These are phyloP conservation scores for Flueggea neowawraea DNA, from an alignment of 441 rosid genomes.

Conservation along the genomic window DNA sequence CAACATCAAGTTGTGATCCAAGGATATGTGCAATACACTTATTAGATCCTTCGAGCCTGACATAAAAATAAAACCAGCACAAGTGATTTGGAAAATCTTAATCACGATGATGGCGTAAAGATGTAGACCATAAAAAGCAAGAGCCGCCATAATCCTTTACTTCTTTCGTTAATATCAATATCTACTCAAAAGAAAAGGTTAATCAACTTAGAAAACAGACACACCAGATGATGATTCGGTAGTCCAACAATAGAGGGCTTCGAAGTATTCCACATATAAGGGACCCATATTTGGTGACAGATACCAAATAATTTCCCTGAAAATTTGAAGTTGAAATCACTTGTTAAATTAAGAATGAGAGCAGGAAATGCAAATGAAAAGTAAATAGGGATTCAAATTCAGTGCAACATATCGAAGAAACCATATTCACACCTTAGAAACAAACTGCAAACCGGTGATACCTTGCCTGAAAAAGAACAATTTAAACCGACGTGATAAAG, in stretches of 20 bases:
- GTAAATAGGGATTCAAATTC: slow-evolving; percentile 3
- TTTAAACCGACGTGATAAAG: neutral
- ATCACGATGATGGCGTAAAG: too few relatives aligned
- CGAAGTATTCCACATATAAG: slow-evolving; percentile 85
- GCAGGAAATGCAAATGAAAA: neutral
- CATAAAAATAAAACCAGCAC: slow-evolving; percentile 6
- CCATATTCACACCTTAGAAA: slow-evolving; percentile 50
- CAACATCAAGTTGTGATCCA: slow-evolving; percentile 55
- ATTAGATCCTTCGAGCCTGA: slow-evolving; percentile 51
- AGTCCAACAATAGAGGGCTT: slow-evolving; percentile 61
- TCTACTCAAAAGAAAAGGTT: too few relatives aligned
- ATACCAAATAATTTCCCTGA: slow-evolving; percentile 82
- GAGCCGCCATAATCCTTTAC: too few relatives aligned
- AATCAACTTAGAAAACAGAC: slow-evolving; percentile 13
- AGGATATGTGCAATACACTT: slow-evolving; percentile 65
- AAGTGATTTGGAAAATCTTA: too few relatives aligned
- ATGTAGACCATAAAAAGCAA: too few relatives aligned
- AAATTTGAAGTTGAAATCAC: slow-evolving; percentile 5
- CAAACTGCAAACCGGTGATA: slow-evolving; percentile 68
- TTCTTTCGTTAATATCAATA: too few relatives aligned
- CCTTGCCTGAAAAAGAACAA: slow-evolving; percentile 41
- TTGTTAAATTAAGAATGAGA: too few relatives aligned
- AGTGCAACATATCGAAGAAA: neutral
- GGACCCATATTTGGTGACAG: slow-evolving; percentile 82
- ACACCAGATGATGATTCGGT: slow-evolving; percentile 29